Percentiles rank a stretch among this genome's conserved stretches.
These are phyloP conservation scores for Neurospora sp. DNA, from an alignment of 495 filamentous ascomycete genomes.

Conservation along the genomic window DNA sequence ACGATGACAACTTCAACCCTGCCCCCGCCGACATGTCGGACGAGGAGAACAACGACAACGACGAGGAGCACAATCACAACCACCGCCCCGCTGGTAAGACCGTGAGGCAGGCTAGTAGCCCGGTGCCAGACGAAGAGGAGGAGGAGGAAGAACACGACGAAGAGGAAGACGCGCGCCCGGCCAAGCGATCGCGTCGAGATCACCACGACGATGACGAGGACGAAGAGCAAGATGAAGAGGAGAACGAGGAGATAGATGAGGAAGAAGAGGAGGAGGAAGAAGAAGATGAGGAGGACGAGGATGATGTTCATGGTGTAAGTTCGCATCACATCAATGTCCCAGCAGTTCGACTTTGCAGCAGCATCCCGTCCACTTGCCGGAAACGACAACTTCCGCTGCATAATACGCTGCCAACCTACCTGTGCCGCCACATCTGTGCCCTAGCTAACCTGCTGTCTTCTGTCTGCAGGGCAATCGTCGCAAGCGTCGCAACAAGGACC, in stretches of 20 bases:
- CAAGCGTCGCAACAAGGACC: constrained; percentile 60
- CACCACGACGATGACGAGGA: constrained; percentile 31
- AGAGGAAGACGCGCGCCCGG: constrained; percentile 11
- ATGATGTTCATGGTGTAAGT: constrained; percentile 31
- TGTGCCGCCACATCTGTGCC: background rate
- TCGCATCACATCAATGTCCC: background rate
- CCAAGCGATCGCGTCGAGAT: constrained; percentile 12
- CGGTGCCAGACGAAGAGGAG: constrained; percentile 17
- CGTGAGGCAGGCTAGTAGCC: constrained; percentile 12
- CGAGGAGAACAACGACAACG: constrained; percentile 36
- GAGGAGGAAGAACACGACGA: constrained; percentile 36
- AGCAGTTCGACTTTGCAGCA: background rate
- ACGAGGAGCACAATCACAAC: background rate
- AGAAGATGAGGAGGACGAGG: constrained; percentile 31
- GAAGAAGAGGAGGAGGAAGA: constrained; percentile 52
- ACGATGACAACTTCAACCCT: constrained; percentile 78
- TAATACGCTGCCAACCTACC: constrained; percentile 1
- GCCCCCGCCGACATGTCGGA: constrained; percentile 57
- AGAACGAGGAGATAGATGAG: constrained; percentile 37
- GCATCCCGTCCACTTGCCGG: background rate
- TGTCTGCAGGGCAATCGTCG: constrained; percentile 54
- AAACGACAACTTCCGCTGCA: background rate
- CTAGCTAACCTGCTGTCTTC: background rate
- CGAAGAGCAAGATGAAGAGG: constrained; percentile 30
- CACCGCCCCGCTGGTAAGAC: background rate